phyloP scores from a whole-genome alignment of 345 rosid genomes.

The Lepidium aucheri region DNA sequence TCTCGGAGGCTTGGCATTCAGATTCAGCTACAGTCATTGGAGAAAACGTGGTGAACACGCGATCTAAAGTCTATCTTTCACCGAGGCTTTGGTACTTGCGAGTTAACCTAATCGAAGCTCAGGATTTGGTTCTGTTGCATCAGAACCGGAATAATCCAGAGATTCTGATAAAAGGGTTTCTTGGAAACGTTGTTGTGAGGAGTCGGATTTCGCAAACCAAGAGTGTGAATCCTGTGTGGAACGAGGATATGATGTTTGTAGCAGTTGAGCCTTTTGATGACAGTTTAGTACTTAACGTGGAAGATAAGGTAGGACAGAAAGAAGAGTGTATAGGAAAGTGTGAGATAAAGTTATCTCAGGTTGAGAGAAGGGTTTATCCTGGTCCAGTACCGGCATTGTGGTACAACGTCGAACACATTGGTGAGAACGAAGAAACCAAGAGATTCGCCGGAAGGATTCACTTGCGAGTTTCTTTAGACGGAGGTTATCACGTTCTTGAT shows the following conservation, averaged over 20 bases:
- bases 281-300: slow-evolving; percentile 32
- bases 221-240: slow-evolving; percentile 27
- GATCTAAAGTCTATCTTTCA: slow-evolving; percentile 30
- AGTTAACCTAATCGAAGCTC: slow-evolving; percentile 38
- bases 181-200: slow-evolving; percentile 31
- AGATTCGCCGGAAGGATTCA: slow-evolving; percentile 39
- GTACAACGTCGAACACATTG: slow-evolving; percentile 26
- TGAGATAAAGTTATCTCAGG: slow-evolving; percentile 33
- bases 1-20: slow-evolving; percentile 35
- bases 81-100: slow-evolving; percentile 41
- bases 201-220: slow-evolving; percentile 16
- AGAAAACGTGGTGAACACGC: slow-evolving; percentile 13
- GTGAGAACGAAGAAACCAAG: background rate
- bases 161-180: slow-evolving; percentile 31
- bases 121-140: slow-evolving; percentile 34
- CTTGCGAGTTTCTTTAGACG: slow-evolving; percentile 42
- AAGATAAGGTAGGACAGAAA: slow-evolving; percentile 20
- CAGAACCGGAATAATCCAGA: slow-evolving; percentile 31
- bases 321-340: slow-evolving; percentile 40
- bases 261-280: slow-evolving; percentile 38
- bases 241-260: slow-evolving; percentile 34
- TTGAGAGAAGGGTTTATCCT: slow-evolving; percentile 34
- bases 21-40: slow-evolving; percentile 20
- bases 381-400: slow-evolving; percentile 24
- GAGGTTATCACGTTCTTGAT: slow-evolving; percentile 48